Base-by-base conservation (phyloP, 2,329 filamentous ascomycete genomes). In the Pseudogymnoascus sp. region DNA sequence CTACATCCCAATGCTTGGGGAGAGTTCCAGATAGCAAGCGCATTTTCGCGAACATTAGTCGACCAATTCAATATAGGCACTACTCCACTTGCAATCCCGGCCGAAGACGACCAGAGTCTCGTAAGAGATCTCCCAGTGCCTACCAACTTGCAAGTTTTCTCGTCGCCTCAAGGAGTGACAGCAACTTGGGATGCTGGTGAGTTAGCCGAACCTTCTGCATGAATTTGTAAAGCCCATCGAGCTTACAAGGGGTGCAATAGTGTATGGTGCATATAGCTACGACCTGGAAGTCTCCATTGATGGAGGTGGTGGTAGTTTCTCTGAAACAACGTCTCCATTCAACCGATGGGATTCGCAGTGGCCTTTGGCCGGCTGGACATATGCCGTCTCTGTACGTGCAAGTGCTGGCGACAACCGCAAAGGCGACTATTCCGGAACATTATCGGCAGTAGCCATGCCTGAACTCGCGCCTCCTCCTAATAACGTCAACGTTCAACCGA, bases 11-110 rank as follows among this genome's bases (percentile, higher is more conserved):
- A 75, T 59, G 71, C 72, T 4, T 67, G 74, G 1, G 78, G 77
- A 14, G 78, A 79, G 61, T 78, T 70, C 65, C 71, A 79, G 63
- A 76, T 80, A 60, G 76, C 78, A 2, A 67, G 71, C 42, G 76
- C 77, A 7, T 79, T 79, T 37, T 14, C 35, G 11, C 13, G 13
- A 11, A 37, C 35, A 11, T 11, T 37, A 11, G 13, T 37, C 35
- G 13, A 37, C 13, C 11, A 37, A 14, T 11, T 37, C 13, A 37
- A 37, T 5, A 11, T 37, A 11, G 35, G 35, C 11, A 14, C 35
- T 11, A 11, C 11, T 4, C 35, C 35, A 37, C 35, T 37, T 37
- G 35, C 13, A 5, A 11, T 37, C 11, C 35, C 35, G 13, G 35
- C 13, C 13, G 11, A 6, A 11, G 13, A 37, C 13, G 35, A 37